A percentile compares a stretch with the other conserved stretches of the same genome.
phyloP scores from a whole-genome alignment of 2,329 filamentous ascomycete genomes.

The Aspergillus fumigatiaffinis region DNA sequence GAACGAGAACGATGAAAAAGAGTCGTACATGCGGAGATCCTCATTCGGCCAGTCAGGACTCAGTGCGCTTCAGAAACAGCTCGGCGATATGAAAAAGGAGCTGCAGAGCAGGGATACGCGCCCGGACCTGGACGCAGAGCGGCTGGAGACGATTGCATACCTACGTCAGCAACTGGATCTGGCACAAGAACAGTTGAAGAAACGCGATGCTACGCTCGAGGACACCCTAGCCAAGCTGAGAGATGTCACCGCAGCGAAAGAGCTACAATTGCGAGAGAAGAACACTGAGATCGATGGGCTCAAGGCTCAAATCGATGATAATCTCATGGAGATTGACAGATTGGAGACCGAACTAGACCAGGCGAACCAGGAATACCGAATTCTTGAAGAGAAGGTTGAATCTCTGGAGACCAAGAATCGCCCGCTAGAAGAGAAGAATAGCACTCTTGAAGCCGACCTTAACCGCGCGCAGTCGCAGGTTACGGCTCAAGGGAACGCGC shows the following conservation, averaged over 20 bases:
- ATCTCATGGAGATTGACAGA: conserved; percentile 32
- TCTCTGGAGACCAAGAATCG: conserved; percentile 31
- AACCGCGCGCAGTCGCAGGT: conserved; percentile 33
- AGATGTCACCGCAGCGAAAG: conserved; percentile 30
- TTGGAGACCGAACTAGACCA: conserved; percentile 33
- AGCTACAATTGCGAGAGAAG: conserved; percentile 33
- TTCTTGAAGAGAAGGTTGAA: conserved; percentile 32
- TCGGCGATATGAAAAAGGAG: conserved; percentile 30
- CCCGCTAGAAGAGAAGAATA: conserved; percentile 37
- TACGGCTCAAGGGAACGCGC: conserved; percentile 33
- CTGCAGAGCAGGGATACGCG: conserved; percentile 23
- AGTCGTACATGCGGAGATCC: conserved; percentile 21
- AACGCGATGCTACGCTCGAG: conserved; percentile 32
- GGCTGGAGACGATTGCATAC: conserved; percentile 28
- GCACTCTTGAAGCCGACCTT: conserved; percentile 33
- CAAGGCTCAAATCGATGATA: conserved; percentile 31
- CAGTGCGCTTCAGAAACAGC: conserved; percentile 26
- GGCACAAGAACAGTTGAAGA: conserved; percentile 32
- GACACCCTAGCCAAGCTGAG: conserved; percentile 30
- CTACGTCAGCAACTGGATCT: conserved; percentile 31
- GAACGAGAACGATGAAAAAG: conserved; percentile 25
- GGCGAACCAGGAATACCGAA: conserved; percentile 29
- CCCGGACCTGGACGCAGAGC: conserved; percentile 23
- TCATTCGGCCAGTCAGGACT: conserved; percentile 18
- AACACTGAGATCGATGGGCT: conserved; percentile 35